Conservation (phyloP, 164 flowering plant genomes). For the Chloranthus sessilifolius region DNA sequence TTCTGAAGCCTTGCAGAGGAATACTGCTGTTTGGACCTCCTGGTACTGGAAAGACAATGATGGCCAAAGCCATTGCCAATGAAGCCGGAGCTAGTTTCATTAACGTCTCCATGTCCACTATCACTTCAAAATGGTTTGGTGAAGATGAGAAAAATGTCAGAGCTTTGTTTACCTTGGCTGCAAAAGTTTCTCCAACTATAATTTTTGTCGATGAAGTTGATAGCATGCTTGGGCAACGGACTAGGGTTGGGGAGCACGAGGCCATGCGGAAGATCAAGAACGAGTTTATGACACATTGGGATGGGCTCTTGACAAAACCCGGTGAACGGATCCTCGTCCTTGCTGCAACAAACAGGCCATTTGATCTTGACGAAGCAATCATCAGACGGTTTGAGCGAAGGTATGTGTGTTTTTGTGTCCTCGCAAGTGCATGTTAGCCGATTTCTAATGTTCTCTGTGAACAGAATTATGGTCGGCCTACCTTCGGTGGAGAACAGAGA, state of each 20-base stretch:
- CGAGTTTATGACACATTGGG: conserved; percentile 99
- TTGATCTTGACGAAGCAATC: conserved; percentile 98
- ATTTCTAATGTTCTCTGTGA: background rate
- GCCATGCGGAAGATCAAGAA: conserved; percentile 97
- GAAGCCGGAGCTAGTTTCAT: conserved; percentile 99
- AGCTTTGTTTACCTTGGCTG: conserved; percentile 84
- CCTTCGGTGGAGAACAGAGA: conserved; percentile 76
- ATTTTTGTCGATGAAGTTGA: conserved; percentile 97
- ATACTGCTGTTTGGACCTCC: conserved; percentile 95
- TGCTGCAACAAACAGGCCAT: conserved; percentile 96
- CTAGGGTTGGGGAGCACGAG: conserved; percentile 88
- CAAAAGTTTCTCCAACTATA: conserved; percentile 93
- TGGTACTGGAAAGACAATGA: conserved; percentile 96
- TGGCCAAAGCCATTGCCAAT: conserved; percentile 95
- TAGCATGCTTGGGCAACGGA: conserved; percentile 95
- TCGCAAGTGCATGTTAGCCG: background rate
- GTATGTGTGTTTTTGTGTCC: conserved; percentile 24
- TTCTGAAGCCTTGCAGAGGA: conserved; percentile 90
- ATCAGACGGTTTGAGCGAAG: conserved; percentile 95
- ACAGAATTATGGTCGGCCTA: conserved; percentile 89
- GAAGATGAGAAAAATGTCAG: conserved; percentile 97
- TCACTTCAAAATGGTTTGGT: conserved; percentile 99
- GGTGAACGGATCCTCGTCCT: conserved; percentile 88
- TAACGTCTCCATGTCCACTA: conserved; percentile 96
- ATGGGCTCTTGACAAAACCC: conserved; percentile 73